Evolutionary conservation across 352 stramenopile genomes (phyloP), one percentile per base, ranked within the genome.

Genomic region (Phytopythium cucurbitacearum): DNA sequence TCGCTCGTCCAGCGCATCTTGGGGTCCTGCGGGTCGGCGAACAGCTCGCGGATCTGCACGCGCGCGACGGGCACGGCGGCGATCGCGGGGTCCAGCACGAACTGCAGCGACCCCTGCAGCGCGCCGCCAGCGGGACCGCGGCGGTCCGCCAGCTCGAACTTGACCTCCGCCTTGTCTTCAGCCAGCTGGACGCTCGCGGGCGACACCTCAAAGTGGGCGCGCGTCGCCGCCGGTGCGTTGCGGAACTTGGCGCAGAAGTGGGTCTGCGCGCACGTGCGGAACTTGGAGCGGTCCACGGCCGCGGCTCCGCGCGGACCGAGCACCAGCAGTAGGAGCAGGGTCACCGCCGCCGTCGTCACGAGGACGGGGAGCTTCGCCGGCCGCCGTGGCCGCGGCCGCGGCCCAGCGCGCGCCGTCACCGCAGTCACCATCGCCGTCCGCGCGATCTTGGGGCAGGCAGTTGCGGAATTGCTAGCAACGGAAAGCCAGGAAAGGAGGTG

Each of bases 241-340:
- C 80, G 83, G 54, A 79, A 79, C 53, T 76, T 81, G 34, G 76
- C 71, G 73, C 97, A 99, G 77, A 99, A 99, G 12, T 94, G 88
- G n/a, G 96, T 98, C 73, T 99, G 86, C 16, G 85, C 68, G 65
- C 97, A 99, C 16, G 91, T 99, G 42, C 97, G 80, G 76, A 99
- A 99, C 80, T 99, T 99, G 54, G 69, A 95, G 62, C 87, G 81
- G 73, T 99, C 97, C 10, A 99, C 97, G 7, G 87, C 94, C 9
- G 51, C n/a, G 5, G 41, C 39, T 36, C 41, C 38, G 37, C 6
- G 3, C 43, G 38, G 32, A 65, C 28, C 7, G 40, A 12, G 10
- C 40, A 44, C 5, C 21, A 28, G 21, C 21, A 28, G 21, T 2
- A 28, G 21, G 21, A 28, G 21, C 21, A 28, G 21, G 21, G 21